These are phyloP conservation scores for Metarhizium brunneum DNA, from an alignment of 2,329 filamentous ascomycete genomes.

Conservation along the genomic window DNA sequence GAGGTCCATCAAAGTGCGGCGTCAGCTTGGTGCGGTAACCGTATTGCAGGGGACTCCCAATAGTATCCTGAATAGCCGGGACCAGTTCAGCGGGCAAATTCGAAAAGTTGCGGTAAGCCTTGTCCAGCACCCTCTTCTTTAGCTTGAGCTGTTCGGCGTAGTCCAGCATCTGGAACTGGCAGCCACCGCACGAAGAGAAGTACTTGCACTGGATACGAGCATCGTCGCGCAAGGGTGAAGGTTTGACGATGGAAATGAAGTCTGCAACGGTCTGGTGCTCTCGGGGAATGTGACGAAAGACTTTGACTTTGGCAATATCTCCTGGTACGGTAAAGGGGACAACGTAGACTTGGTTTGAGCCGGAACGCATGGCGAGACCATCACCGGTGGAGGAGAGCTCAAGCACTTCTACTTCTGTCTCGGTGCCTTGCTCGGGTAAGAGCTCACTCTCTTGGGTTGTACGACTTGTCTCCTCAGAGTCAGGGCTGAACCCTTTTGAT, in stretches of 20 bases:
- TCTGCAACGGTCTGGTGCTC: conserved; percentile 70
- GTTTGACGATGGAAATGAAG: conserved; percentile 66
- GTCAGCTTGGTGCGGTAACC: conserved; percentile 95
- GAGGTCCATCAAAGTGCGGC: conserved; percentile 83
- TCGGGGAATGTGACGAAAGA: conserved; percentile 59
- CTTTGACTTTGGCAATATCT: conserved; percentile 69
- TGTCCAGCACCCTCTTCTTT: conserved; percentile 80
- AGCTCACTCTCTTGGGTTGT: conserved; percentile 20
- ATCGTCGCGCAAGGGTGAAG: conserved; percentile 70
- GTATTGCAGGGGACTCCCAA: conserved; percentile 83
- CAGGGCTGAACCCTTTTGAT: conserved; percentile 22
- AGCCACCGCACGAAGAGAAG: conserved; percentile 80
- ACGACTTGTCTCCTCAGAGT: conserved; percentile 13
- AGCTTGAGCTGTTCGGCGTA: conserved; percentile 78
- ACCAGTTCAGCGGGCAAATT: conserved; percentile 66
- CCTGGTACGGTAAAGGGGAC: conserved; percentile 85
- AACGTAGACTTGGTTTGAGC: conserved; percentile 62
- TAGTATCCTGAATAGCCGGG: conserved; percentile 71
- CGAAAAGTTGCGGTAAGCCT: conserved; percentile 87
- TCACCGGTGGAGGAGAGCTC: conserved; percentile 88
- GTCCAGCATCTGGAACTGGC: conserved; percentile 95
- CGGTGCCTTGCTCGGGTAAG: conserved; percentile 59
- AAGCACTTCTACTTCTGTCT: conserved; percentile 73
- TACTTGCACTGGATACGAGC: conserved; percentile 72
- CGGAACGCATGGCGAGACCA: conserved; percentile 66